phyloP scores from a whole-genome alignment of 768 basidiomycete species.

The Candolleomyces aberdarensis region DNA sequence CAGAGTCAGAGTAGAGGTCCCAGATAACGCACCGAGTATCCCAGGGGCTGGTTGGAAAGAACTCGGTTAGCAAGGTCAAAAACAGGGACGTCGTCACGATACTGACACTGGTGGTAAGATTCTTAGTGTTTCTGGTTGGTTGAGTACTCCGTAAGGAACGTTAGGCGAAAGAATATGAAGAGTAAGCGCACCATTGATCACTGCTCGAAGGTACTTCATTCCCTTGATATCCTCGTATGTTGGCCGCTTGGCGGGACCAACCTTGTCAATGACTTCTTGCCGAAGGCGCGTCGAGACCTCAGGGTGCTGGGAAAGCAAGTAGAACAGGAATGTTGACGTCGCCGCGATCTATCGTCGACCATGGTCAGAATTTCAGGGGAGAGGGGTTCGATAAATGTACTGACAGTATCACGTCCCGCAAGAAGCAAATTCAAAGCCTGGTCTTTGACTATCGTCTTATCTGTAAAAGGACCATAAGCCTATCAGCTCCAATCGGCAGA shows the following conservation, averaged over 20 bases:
- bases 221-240: conserved; percentile 44
- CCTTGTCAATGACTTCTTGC: conserved; percentile 36
- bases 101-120: conserved; percentile 16
- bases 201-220: conserved; percentile 39
- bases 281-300: conserved; percentile 36
- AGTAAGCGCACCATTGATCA: conserved; percentile 29
- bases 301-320: conserved; percentile 44
- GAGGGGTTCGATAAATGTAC: background rate
- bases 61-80: conserved; percentile 28
- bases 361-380: background rate
- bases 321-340: conserved; percentile 38
- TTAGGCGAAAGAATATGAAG: background rate
- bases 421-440: conserved; percentile 14
- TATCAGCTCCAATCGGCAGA: background rate
- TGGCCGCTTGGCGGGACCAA: conserved; percentile 36
- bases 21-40: background rate
- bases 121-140: conserved; percentile 15
- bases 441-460: conserved; percentile 39
- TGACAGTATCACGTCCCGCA: conserved; percentile 13
- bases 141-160: background rate
- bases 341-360: conserved; percentile 31
- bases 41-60: conserved; percentile 23
- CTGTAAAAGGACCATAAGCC: conserved; percentile 8
- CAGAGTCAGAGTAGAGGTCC: too few relatives aligned
- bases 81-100: background rate